Evolutionary conservation across 2,329 filamentous ascomycete species (phyloP), one percentile per base, ranked within the genome.

Genomic region (Didymella segeticola): DNA sequence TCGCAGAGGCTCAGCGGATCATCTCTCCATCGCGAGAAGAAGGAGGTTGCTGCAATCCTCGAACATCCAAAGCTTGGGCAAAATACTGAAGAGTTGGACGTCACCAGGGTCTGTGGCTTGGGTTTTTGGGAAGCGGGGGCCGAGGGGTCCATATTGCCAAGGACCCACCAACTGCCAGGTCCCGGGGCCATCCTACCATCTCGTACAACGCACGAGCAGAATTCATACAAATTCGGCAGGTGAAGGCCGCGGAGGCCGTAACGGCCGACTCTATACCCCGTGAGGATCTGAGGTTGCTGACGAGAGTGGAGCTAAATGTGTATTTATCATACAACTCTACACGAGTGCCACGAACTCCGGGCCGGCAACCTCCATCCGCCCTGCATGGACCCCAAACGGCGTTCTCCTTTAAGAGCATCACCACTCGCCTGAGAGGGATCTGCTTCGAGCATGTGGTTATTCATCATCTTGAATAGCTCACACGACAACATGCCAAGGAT

Each of bases 51-150:
- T 36, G 15, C 15, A 50, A 20, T 17, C 14, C 48, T 46, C 15
- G 27, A 14, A 14, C 30, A n/a, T 30, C n/a, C n/a, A n/a, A 39
- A 39, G 12, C 31, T 36, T 33, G 34, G 27, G 33, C 14, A 22
- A 34, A 39, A 14, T 23, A 30, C 9, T 38, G 26, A 15, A 36
- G 25, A 33, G 20, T 34, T 20, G 19, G 15, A 48, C 51, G 43
- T 53, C 51, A 48, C 45, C 38, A 37, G 30, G 31, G 38, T 43
- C 43, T 53, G 38, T 51, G 47, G 47, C 47, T 53, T 48, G 31
- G 43, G 9, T 36, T 14, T 10, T 34, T 26, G 15, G 43, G 26
- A 46, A 53, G 50, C 43, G 50, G 50, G 50, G 38, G n/a, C 27
- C 29, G 47, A 43, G 25, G 20, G 45, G 23, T 38, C 39, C 47